Evolutionary conservation across 305 asterid species (phyloP).

Genomic region (Fraxinus nigra): DNA sequence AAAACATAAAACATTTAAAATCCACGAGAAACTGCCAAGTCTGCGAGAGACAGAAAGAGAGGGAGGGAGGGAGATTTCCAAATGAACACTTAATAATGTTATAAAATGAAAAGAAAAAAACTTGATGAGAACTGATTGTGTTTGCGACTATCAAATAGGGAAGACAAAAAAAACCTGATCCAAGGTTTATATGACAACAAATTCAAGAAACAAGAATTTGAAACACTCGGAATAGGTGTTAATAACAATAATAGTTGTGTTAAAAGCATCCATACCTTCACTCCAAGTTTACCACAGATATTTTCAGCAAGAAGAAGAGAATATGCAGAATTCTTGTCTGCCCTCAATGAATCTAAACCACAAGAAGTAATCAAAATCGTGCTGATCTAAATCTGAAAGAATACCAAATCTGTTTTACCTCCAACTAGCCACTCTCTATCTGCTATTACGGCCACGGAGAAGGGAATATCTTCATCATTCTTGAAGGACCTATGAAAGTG

Average conservation of each 20-base stretch:
- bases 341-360: constrained; percentile 71
- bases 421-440: constrained; percentile 92
- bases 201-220: neutral
- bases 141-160: neutral
- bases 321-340: constrained; percentile 89
- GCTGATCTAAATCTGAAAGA: constrained; percentile 12
- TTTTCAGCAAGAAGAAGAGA: constrained; percentile 94
- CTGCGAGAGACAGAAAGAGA: neutral
- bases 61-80: neutral
- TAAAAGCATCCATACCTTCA: constrained; percentile 52
- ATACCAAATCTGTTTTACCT: constrained; percentile 48
- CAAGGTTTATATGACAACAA: neutral
- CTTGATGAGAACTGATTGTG: neutral
- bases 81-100: neutral
- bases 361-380: constrained; percentile 16
- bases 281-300: constrained; percentile 72
- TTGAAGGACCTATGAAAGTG: constrained; percentile 50
- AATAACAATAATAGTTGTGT: neutral
- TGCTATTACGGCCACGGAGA: constrained; percentile 83
- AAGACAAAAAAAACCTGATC: neutral
- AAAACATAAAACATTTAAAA: neutral
- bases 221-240: neutral
- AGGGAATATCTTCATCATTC: constrained; percentile 60
- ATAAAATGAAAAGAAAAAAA: neutral
- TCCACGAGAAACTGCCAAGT: neutral